These are phyloP conservation scores for Magnolia sinica DNA, from an alignment of 164 flowering plant genomes.

Conservation along the genomic window DNA sequence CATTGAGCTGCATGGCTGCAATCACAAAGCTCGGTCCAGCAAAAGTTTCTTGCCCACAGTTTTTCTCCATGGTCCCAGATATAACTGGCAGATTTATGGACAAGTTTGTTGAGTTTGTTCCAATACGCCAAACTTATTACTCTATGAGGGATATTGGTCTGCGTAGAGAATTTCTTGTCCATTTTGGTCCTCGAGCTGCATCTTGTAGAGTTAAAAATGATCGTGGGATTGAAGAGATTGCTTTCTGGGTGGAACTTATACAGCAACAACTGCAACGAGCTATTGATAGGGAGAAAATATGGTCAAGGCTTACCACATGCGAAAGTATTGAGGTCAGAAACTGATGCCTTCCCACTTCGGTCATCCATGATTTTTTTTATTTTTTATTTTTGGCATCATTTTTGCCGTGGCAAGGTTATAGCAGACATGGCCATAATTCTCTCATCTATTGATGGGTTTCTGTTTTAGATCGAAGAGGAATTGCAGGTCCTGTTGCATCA, in stretches of 20 bases:
- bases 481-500: too few relatives aligned
- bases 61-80: slow-evolving; percentile 75
- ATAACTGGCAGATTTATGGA: slow-evolving; percentile 90
- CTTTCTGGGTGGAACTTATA: slow-evolving; percentile 87
- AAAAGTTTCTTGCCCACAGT: slow-evolving; percentile 80
- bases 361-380: neutral
- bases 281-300: slow-evolving; percentile 85
- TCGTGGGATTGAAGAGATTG: slow-evolving; percentile 59
- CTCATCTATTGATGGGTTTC: too few relatives aligned
- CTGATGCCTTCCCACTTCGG: neutral
- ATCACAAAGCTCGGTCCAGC: slow-evolving; percentile 88
- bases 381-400: neutral
- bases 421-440: too few relatives aligned
- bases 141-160: slow-evolving; percentile 79
- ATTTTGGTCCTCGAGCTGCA: slow-evolving; percentile 94
- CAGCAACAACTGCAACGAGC: slow-evolving; percentile 87
- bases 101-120: slow-evolving; percentile 70
- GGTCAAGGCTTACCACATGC: slow-evolving; percentile 92
- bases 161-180: slow-evolving; percentile 79
- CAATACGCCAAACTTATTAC: slow-evolving; percentile 64
- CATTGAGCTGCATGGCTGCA: slow-evolving; percentile 75
- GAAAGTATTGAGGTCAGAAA: slow-evolving; percentile 88
- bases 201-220: slow-evolving; percentile 57
- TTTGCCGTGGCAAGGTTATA: too few relatives aligned
- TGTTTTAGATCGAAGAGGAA: too few relatives aligned